Percentiles rank a stretch among this genome's conserved stretches.
Conservation (phyloP, 371 early-diverging fungal genomes). For the Mortierella sp. region DNA sequence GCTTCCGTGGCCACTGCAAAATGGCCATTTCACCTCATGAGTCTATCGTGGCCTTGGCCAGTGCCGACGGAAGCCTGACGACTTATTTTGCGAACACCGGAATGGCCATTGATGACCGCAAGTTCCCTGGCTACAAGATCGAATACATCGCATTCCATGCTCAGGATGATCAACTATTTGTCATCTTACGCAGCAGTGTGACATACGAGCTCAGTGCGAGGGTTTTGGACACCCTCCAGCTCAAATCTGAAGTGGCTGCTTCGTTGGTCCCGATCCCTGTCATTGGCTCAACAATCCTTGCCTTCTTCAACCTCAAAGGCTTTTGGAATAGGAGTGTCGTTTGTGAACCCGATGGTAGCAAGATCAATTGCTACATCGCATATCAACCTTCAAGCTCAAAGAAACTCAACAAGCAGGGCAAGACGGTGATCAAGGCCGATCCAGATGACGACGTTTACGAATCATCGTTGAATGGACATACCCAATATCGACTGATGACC, state of each 20-base stretch:
- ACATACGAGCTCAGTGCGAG: conserved; percentile 32
- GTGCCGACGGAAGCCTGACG: conserved; percentile 46
- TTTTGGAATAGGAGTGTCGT: conserved; percentile 40
- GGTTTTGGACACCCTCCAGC: conserved; percentile 47
- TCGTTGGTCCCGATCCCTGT: conserved; percentile 43
- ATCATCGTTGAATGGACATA: conserved; percentile 19
- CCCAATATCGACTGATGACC: conserved; percentile 29
- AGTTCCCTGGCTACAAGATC: conserved; percentile 51
- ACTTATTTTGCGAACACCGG: conserved; percentile 52
- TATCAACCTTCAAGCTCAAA: conserved; percentile 29
- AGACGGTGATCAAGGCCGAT: conserved; percentile 17
- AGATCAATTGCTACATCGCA: conserved; percentile 37
- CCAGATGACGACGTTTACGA: conserved; percentile 28
- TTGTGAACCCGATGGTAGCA: conserved; percentile 34
- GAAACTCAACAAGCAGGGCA: conserved; percentile 16
- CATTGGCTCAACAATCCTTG: conserved; percentile 24
- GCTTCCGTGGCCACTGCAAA: conserved; percentile 49
- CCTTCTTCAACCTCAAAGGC: conserved; percentile 32
- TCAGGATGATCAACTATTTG: conserved; percentile 45
- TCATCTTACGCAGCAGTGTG: conserved; percentile 36
- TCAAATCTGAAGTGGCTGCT: conserved; percentile 29
- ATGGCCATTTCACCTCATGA: conserved; percentile 55
- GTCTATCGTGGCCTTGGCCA: conserved; percentile 51
- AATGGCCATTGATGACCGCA: conserved; percentile 54
- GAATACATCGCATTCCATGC: conserved; percentile 41